Evolutionary conservation across 805 yeast genomes (phyloP), one percentile per base, ranked within the genome.

Genomic region (Spathaspora arborariae): DNA sequence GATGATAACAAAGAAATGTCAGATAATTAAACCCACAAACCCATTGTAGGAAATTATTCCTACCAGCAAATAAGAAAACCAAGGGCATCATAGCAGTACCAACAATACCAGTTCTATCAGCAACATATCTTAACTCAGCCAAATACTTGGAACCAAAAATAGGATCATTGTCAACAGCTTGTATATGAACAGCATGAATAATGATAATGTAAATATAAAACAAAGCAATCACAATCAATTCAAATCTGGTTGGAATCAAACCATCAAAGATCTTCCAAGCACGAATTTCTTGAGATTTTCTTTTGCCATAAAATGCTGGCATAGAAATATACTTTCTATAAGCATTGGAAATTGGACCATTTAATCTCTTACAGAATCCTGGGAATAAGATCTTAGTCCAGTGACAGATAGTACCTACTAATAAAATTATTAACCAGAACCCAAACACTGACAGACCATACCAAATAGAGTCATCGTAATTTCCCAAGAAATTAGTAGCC

Each of bases 21-120:
- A 70, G 62, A 55, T 61, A 74, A 39, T 65, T 67, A 84, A 85
- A 79, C 20, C 84, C 77, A 1, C 88, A 79, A 15, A 78, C 15
- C 78, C 79, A 78, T 49, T 76, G 81, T 47, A 82, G 59, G 43
- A 83, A 59, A 56, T 82, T 83, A 62, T 83, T 83, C 53, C 87
- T 65, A 35, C 85, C 80, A 2, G 86, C 81, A 56, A 82, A 80
- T 41, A 81, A 60, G 30, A 80, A 65, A 40, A 80, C 51, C 40
- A 80, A 59, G 2, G 88, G 88, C 63, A 64, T 74, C 62, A 56
- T 53, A n/a, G 72, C 68, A 3, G 72, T 59, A 5, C 56, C 63
- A 42, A 79, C 56, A 26, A 81, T 70, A 2, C 81, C 85, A 1
- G 81, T 56, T 55, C 88, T 67, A 53, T 80, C 80, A 33, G 76